Evolutionary conservation across 306 rosid species (phyloP).

Genomic region (Gleditsia sinensis): DNA sequence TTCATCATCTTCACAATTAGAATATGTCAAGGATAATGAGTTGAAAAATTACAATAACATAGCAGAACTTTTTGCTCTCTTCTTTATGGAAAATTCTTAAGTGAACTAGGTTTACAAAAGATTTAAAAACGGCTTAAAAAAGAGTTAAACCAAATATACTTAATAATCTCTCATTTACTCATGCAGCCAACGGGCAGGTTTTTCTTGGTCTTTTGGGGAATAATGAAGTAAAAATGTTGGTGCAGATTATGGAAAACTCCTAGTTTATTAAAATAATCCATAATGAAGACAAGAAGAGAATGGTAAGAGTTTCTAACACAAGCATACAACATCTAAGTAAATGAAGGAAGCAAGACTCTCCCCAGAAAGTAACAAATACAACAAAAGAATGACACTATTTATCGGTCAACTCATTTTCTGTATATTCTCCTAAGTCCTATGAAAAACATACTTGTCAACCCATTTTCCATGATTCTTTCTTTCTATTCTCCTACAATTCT

Average conservation of each 20-base stretch:
- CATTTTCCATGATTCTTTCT: constrained; percentile 19
- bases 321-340: background rate
- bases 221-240: background rate
- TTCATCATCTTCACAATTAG: background rate
- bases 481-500: constrained; percentile 24
- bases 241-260: background rate
- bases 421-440: constrained; percentile 20
- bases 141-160: too few relatives aligned
- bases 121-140: too few relatives aligned
- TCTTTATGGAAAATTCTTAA: too few relatives aligned
- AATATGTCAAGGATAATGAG: constrained; percentile 7
- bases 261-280: background rate
- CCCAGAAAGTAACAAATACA: constrained; percentile 33
- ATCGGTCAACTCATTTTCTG: constrained; percentile 4
- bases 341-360: constrained; percentile 6
- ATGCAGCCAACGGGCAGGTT: too few relatives aligned
- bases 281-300: background rate
- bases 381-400: constrained; percentile 44
- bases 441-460: constrained; percentile 15
- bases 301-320: constrained; percentile 6
- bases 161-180: too few relatives aligned
- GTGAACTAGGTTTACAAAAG: too few relatives aligned
- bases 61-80: background rate
- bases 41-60: background rate
- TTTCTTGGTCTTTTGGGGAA: background rate